Evolutionary conservation across 2,329 filamentous ascomycete species (phyloP).

Genomic region (Proliferodiscus dingleyae): DNA sequence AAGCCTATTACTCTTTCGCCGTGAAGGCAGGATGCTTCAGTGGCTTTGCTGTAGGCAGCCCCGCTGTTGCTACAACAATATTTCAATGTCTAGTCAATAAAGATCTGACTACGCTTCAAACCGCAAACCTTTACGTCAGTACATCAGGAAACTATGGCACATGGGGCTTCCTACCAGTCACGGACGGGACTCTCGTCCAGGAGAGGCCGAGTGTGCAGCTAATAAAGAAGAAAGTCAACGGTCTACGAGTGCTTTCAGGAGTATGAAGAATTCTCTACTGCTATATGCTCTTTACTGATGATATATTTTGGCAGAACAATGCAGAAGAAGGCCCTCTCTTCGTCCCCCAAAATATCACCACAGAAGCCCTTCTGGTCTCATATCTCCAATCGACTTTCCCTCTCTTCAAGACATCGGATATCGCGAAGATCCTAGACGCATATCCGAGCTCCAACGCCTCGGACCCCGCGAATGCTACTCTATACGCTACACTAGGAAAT

Average conservation of each 20-base stretch:
- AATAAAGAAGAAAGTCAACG: slow-evolving; percentile 28
- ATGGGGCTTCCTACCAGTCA: slow-evolving; percentile 35
- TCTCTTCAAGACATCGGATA: slow-evolving; percentile 28
- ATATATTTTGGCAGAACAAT: slow-evolving; percentile 29
- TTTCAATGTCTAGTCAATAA: slow-evolving; percentile 28
- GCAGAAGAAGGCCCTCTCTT: slow-evolving; percentile 37
- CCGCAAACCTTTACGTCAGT: slow-evolving; percentile 24
- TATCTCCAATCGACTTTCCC: slow-evolving; percentile 35
- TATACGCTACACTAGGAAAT: slow-evolving; percentile 33
- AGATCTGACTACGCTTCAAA: slow-evolving; percentile 29
- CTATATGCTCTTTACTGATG: neutral
- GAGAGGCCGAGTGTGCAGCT: slow-evolving; percentile 30
- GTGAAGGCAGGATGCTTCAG: slow-evolving; percentile 35
- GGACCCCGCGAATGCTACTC: slow-evolving; percentile 8
- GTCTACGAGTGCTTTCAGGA: slow-evolving; percentile 19
- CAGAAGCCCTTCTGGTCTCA: neutral
- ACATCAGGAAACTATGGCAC: slow-evolving; percentile 20
- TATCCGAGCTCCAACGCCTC: neutral
- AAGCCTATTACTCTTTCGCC: slow-evolving; percentile 42
- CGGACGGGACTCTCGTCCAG: slow-evolving; percentile 32
- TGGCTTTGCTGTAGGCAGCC: too few relatives aligned
- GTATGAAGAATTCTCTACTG: slow-evolving; percentile 4
- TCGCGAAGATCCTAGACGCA: neutral
- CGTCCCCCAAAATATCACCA: slow-evolving; percentile 14
- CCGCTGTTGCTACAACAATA: too few relatives aligned